phyloP scores from a whole-genome alignment of 2,329 filamentous ascomycete genomes.

The Dothiorella sarmentorum region DNA sequence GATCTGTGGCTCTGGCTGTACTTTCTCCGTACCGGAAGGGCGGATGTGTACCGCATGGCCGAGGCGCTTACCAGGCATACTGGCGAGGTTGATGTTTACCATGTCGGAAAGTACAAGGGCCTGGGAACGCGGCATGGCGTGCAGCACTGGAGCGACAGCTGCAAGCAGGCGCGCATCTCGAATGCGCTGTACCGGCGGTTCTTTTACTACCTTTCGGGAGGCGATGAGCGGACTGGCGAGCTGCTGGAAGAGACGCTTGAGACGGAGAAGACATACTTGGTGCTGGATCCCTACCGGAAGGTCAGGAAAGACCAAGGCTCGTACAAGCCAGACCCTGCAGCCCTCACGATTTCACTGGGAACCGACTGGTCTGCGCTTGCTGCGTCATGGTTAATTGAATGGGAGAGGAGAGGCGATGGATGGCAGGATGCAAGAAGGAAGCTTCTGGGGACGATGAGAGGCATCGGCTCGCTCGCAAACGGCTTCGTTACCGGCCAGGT shows the following conservation, averaged over 20 bases:
- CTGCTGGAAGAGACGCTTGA: constrained; percentile 52
- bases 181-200: constrained; percentile 56
- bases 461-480: constrained; percentile 55
- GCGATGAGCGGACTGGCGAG: constrained; percentile 55
- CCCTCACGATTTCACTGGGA: constrained; percentile 52
- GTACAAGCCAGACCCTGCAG: constrained; percentile 36
- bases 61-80: constrained; percentile 59
- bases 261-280: constrained; percentile 51
- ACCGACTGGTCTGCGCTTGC: constrained; percentile 60
- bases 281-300: constrained; percentile 57
- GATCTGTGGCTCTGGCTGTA: constrained; percentile 63
- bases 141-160: constrained; percentile 59
- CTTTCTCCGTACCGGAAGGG: constrained; percentile 57
- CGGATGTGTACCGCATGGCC: constrained; percentile 57
- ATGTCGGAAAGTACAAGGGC: constrained; percentile 56
- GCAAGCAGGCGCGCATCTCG: constrained; percentile 61
- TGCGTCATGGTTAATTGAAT: constrained; percentile 57
- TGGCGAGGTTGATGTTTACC: constrained; percentile 61
- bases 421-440: constrained; percentile 54
- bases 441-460: constrained; percentile 47
- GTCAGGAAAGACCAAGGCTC: constrained; percentile 45
- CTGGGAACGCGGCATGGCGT: constrained; percentile 62
- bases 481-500: constrained; percentile 56
- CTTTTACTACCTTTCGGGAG: constrained; percentile 56
- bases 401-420: constrained; percentile 54